Base-by-base conservation (phyloP, 345 rosid species). In the Ceriops zippeliana region DNA sequence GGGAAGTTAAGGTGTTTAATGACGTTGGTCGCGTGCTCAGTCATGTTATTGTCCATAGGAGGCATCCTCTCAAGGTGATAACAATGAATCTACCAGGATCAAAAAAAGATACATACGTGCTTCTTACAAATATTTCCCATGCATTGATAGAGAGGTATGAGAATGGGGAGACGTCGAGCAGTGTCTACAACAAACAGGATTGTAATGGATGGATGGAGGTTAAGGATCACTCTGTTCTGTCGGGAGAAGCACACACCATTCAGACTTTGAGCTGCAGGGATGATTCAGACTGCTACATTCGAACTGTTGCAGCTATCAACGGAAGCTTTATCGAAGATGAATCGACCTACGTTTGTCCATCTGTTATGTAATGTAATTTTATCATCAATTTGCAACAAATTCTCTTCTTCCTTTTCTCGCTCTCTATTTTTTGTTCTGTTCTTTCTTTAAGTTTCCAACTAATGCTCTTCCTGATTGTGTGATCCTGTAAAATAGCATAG, bases 171-270 rank as follows among this genome's bases (percentile, higher is more conserved):
- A 20, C 56, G 8, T 28, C 61, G 8, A 66, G 82, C 17, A 60
- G 61, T n/a, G 58, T 80, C 70, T 21, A 42, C 35, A 91, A 85
- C 56, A 67, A 59, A 35, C 96, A 91, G 81, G 78, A 63, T 47
- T 83, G 90, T 6, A 70, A 61, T 0, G 98, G 98, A n/a, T 84
- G 97, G 96, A 88, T 93, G 86, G 72, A 85, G 83, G 87, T 89
- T 61, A 81, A 73, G 84, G 97, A 82, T 77, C 96, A 86, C 67
- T 51, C 80, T 47, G 90, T 86, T 63, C 76, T 91, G 57, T 71
- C 86, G 0, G 95, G 98, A 11, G 71, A 68, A 51, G 86, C 85
- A 2, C 71, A 10, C 17, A 89, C 92, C 4, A 72, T 47, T 72
- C 92, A 91, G 76, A 84, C 75, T 38, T 78, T 82, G 46, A 79